phyloP scores from a whole-genome alignment of 345 rosid species.

The Crucihimalaya himalaica region DNA sequence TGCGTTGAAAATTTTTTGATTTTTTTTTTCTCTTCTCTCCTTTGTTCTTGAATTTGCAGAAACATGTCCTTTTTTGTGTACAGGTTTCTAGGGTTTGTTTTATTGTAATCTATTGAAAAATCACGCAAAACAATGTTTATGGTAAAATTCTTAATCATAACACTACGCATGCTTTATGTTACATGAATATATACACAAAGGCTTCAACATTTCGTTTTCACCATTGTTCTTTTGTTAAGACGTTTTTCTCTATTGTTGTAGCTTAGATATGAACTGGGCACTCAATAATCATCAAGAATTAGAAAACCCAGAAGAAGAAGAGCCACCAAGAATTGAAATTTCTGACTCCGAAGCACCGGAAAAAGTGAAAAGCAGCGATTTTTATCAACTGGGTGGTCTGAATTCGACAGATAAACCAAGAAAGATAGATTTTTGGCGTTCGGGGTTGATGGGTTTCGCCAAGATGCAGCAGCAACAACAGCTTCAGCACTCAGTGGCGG shows the following conservation, averaged over 20 bases:
- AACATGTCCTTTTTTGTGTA: slow-evolving; percentile 13
- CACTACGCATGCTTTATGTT: slow-evolving; percentile 37
- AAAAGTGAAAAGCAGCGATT: slow-evolving; percentile 22
- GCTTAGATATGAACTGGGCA: slow-evolving; percentile 60
- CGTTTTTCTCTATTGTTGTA: slow-evolving; percentile 36
- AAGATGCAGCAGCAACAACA: slow-evolving; percentile 57
- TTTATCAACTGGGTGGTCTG: slow-evolving; percentile 10
- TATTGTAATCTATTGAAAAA: not conserved
- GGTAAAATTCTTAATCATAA: slow-evolving; percentile 40
- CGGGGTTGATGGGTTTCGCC: slow-evolving; percentile 55
- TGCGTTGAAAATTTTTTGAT: slow-evolving; percentile 43
- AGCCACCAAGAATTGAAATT: not conserved
- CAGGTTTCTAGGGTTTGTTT: slow-evolving; percentile 13
- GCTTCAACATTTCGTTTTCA: slow-evolving; percentile 19
- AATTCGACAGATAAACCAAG: slow-evolving; percentile 14
- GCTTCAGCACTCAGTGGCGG: slow-evolving; percentile 58
- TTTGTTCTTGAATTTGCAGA: slow-evolving; percentile 22
- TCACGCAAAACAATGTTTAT: slow-evolving; percentile 57
- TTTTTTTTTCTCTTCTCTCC: not conserved
- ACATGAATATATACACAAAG: slow-evolving; percentile 9
- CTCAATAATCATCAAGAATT: slow-evolving; percentile 32
- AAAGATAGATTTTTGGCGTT: slow-evolving; percentile 35
- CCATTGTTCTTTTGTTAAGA: not conserved
- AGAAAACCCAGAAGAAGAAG: slow-evolving; percentile 32
- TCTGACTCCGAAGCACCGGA: slow-evolving; percentile 3